Evolutionary conservation across 129 eudicot genomes (phyloP).

Genomic region (Sambucus nigra): DNA sequence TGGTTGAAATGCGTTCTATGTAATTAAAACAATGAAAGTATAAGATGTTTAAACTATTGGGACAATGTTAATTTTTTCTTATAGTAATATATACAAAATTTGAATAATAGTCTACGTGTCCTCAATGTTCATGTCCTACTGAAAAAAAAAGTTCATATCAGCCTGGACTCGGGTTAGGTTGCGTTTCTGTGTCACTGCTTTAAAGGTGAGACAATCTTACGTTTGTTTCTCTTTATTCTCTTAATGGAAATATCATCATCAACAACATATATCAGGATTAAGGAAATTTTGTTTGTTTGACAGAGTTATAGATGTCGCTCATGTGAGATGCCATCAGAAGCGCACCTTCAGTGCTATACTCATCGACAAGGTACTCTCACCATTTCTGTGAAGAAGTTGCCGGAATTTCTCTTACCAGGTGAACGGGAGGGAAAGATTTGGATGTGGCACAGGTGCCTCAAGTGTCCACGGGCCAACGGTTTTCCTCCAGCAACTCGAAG

Average conservation of each 20-base stretch:
- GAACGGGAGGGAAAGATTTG: conserved; percentile 90
- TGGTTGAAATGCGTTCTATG: too few relatives aligned
- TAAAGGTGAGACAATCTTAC: not conserved
- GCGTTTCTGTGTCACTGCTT: too few relatives aligned
- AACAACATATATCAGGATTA: not conserved
- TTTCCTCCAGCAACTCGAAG: conserved; percentile 96
- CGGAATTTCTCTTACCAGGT: conserved; percentile 76
- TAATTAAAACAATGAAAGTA: too few relatives aligned
- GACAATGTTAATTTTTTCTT: too few relatives aligned
- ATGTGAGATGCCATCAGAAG: conserved; percentile 92
- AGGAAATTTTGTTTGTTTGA: conserved; percentile 3
- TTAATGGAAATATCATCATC: not conserved
- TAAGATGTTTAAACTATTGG: too few relatives aligned
- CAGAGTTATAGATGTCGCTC: conserved; percentile 75
- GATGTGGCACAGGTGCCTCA: conserved; percentile 99
- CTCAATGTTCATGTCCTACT: too few relatives aligned
- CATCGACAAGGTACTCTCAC: conserved; percentile 96
- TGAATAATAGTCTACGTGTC: too few relatives aligned
- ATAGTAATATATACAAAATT: too few relatives aligned
- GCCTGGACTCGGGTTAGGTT: too few relatives aligned
- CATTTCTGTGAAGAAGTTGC: conserved; percentile 88
- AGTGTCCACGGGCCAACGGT: conserved; percentile 78
- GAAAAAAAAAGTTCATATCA: too few relatives aligned
- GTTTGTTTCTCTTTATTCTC: not conserved
- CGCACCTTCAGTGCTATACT: conserved; percentile 96